Conservation (phyloP, 371 early-diverging fungal genomes). For the Mucor saturninus region DNA sequence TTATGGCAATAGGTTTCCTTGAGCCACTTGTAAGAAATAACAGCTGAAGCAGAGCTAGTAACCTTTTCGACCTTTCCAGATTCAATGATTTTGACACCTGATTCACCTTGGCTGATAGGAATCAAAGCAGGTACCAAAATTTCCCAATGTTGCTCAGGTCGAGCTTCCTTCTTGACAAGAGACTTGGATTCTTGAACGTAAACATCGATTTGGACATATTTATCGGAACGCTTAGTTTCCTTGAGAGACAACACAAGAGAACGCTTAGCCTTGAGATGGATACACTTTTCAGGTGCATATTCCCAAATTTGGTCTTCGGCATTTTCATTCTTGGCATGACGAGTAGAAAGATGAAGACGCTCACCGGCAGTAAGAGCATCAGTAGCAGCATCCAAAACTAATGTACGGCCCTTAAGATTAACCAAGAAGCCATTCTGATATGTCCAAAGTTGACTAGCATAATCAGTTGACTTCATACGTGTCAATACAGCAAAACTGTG, state of each 20-base stretch:
- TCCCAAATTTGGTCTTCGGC: constrained; percentile 47
- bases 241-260: constrained; percentile 44
- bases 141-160: constrained; percentile 50
- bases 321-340: constrained; percentile 17
- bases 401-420: constrained; percentile 48
- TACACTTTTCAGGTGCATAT: constrained; percentile 32
- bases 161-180: constrained; percentile 36
- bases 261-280: constrained; percentile 36
- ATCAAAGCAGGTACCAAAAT: constrained; percentile 48
- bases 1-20: constrained; percentile 37
- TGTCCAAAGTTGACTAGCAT: constrained; percentile 59
- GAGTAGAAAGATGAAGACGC: constrained; percentile 32
- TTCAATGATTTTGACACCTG: constrained; percentile 40
- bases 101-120: constrained; percentile 32
- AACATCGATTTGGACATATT: constrained; percentile 33
- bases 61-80: constrained; percentile 38
- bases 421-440: constrained; percentile 51
- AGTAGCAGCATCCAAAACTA: constrained; percentile 41
- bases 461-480: constrained; percentile 39
- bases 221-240: constrained; percentile 34
- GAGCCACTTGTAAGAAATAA: constrained; percentile 41
- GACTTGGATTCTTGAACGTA: constrained; percentile 43
- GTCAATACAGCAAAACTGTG: constrained; percentile 35
- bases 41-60: constrained; percentile 30
- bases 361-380: constrained; percentile 32